phyloP scores from a whole-genome alignment of 352 stramenopile genomes.

The Globisporangium sylvaticum region DNA sequence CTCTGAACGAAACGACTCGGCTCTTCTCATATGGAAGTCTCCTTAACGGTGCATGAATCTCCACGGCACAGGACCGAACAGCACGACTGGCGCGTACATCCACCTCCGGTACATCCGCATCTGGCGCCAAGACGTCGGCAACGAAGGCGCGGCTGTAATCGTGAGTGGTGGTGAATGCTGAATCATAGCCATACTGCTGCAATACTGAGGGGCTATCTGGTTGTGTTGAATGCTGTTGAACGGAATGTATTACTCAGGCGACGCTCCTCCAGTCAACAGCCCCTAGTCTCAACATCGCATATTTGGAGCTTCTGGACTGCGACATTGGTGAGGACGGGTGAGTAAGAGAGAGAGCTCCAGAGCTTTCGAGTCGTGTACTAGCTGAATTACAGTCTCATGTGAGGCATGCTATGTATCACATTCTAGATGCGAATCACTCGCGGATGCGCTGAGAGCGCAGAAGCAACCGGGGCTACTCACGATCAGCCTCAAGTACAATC shows the following conservation, averaged over 20 bases:
- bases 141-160: slow-evolving; percentile 68
- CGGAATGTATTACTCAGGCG: slow-evolving; percentile 22
- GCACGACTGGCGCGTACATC: slow-evolving; percentile 56
- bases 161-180: slow-evolving; percentile 28
- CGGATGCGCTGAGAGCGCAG: slow-evolving; percentile 41
- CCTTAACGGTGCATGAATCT: slow-evolving; percentile 39
- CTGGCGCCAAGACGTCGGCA: slow-evolving; percentile 75
- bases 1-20: not conserved
- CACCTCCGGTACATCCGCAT: slow-evolving; percentile 75
- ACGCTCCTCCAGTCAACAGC: slow-evolving; percentile 35
- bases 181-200: not conserved
- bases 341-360: not conserved
- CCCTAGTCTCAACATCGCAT: slow-evolving; percentile 62
- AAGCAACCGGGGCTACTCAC: slow-evolving; percentile 60
- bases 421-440: slow-evolving; percentile 52
- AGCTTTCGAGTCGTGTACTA: not conserved
- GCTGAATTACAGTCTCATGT: not conserved
- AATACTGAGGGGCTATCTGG: not conserved
- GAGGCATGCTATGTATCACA: not conserved
- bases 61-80: slow-evolving; percentile 60
- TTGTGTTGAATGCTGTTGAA: not conserved
- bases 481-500: slow-evolving; percentile 76
- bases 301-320: slow-evolving; percentile 77
- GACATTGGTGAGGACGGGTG: slow-evolving; percentile 57
- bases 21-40: too few relatives aligned